Evolutionary conservation across 192 early-diverging fungal species (phyloP).

Genomic region (Piromyces sp.): DNA sequence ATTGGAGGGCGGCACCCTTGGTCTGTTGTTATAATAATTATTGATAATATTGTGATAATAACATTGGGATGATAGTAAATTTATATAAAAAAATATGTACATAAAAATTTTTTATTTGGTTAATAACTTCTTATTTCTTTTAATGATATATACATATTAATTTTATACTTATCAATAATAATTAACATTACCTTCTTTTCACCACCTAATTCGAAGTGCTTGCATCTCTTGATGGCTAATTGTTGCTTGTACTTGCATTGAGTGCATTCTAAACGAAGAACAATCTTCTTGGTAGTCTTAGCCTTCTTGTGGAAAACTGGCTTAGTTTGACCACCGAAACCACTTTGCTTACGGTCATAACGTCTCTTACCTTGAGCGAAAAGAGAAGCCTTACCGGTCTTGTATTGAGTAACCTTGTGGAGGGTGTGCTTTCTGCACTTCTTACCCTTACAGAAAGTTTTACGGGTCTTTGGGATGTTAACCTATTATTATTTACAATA

Average conservation of each 20-base stretch:
- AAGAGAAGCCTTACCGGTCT: constrained; percentile 97
- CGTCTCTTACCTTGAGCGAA: constrained; percentile 97
- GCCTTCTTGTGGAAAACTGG: constrained; percentile 99
- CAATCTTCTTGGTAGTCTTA: constrained; percentile 99
- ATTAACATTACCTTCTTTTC: constrained; percentile 82
- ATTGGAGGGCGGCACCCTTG: constrained; percentile 68
- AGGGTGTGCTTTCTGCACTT: constrained; percentile 97
- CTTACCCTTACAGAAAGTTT: constrained; percentile 98
- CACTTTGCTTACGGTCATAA: constrained; percentile 97
- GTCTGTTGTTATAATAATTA: constrained; percentile 9
- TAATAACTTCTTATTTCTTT: too few relatives aligned
- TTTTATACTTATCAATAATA: too few relatives aligned
- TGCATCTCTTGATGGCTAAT: constrained; percentile 94
- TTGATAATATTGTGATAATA: too few relatives aligned
- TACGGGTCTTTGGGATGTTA: constrained; percentile 98
- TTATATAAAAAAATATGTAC: too few relatives aligned
- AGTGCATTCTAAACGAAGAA: constrained; percentile 94
- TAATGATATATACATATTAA: too few relatives aligned
- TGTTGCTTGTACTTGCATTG: constrained; percentile 98
- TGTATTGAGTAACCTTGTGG: constrained; percentile 99
- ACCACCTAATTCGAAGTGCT: constrained; percentile 99
- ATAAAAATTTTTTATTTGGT: too few relatives aligned
- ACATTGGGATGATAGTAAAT: too few relatives aligned
- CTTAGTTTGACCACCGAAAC: constrained; percentile 99
- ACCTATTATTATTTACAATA: too few relatives aligned